Evolutionary conservation across 2,329 filamentous ascomycete genomes (phyloP).

Genomic region (Monosporascus sp.): DNA sequence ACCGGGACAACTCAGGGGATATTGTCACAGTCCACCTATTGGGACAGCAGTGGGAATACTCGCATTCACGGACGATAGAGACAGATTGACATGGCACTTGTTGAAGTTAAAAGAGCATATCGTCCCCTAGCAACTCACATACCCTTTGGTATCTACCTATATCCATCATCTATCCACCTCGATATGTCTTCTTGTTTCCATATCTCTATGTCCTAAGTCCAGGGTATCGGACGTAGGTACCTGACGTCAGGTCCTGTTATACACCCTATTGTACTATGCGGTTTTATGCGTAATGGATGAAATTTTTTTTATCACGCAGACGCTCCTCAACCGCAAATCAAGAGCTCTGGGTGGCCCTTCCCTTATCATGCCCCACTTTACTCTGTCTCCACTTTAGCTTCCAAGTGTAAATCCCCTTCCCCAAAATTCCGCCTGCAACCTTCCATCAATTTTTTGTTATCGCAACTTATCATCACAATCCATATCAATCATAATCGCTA

Average conservation of each 20-base stretch:
- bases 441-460: constrained; percentile 1
- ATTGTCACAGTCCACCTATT: no score
- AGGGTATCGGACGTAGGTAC: neutral
- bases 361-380: constrained; percentile 18
- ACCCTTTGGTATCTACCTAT: neutral
- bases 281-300: neutral
- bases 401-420: neutral
- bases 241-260: neutral
- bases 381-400: constrained; percentile 3
- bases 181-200: neutral
- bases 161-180: neutral
- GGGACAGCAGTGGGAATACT: no score
- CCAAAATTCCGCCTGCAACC: neutral
- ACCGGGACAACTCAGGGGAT: no score
- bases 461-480: constrained; percentile 4
- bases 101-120: no score
- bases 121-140: no score
- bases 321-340: neutral
- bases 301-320: neutral
- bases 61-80: no score
- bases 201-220: neutral
- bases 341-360: constrained; percentile 7
- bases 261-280: neutral
- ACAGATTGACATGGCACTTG: no score
- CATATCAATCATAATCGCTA: constrained; percentile 13